phyloP scores from a whole-genome alignment of 306 rosid species.

The Prunus salicina region DNA sequence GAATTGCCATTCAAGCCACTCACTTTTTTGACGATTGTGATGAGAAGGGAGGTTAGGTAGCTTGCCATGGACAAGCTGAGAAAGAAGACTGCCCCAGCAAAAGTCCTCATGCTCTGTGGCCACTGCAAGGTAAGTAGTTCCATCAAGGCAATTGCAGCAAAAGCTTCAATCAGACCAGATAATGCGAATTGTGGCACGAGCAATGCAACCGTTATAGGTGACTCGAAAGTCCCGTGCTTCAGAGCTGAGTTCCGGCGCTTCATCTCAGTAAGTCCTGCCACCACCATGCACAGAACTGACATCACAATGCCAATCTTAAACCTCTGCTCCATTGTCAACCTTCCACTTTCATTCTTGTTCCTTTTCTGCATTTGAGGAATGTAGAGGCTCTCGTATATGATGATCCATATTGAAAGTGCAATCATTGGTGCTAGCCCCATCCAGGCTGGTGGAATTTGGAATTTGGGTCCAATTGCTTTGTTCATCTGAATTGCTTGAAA shows the following conservation, averaged over 20 bases:
- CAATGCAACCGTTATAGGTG: slow-evolving; percentile 37
- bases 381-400: slow-evolving; percentile 44
- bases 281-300: slow-evolving; percentile 45
- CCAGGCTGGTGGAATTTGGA: slow-evolving; percentile 64
- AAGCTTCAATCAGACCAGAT: slow-evolving; percentile 54
- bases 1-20: slow-evolving; percentile 12
- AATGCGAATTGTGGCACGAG: slow-evolving; percentile 52
- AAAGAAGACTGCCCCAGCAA: slow-evolving; percentile 61
- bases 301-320: slow-evolving; percentile 41
- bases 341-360: not conserved
- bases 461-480: slow-evolving; percentile 34
- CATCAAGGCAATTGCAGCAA: slow-evolving; percentile 59
- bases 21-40: slow-evolving; percentile 19
- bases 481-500: slow-evolving; percentile 57
- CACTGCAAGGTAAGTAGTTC: slow-evolving; percentile 49
- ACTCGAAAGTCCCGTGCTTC: slow-evolving; percentile 21
- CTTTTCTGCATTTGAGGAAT: slow-evolving; percentile 25
- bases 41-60: slow-evolving; percentile 34
- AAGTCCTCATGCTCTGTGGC: slow-evolving; percentile 60
- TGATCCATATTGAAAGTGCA: slow-evolving; percentile 49
- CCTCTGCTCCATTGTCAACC: slow-evolving; percentile 44
- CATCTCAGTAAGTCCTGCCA: slow-evolving; percentile 41
- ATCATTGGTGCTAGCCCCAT: slow-evolving; percentile 51
- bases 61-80: slow-evolving; percentile 43
- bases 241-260: slow-evolving; percentile 35